Evolutionary conservation across 1,139 yeast species (phyloP).

Genomic region (Suhomyces ambrosiae): DNA sequence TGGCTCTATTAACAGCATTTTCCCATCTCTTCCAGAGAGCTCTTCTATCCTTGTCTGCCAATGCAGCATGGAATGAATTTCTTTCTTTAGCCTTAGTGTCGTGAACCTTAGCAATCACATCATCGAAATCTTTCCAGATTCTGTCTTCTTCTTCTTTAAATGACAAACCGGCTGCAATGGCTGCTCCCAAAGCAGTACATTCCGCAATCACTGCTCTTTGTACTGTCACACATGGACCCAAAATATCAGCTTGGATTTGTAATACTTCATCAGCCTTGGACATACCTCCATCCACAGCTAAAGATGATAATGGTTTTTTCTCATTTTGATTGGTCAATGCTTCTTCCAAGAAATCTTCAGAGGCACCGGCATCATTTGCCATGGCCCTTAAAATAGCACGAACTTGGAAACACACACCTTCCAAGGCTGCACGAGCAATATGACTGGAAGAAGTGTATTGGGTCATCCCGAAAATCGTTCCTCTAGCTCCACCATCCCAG

Average conservation of each 20-base stretch:
- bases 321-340: conserved; percentile 46
- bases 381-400: conserved; percentile 88
- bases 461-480: conserved; percentile 90
- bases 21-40: conserved; percentile 78
- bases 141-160: conserved; percentile 58
- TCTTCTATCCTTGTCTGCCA: conserved; percentile 63
- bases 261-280: conserved; percentile 88
- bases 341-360: conserved; percentile 49
- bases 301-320: conserved; percentile 50
- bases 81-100: conserved; percentile 38
- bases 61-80: conserved; percentile 57
- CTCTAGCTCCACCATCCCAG: conserved; percentile 93
- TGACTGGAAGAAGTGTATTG: conserved; percentile 86
- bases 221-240: conserved; percentile 84
- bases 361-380: conserved; percentile 77
- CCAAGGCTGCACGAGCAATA: conserved; percentile 91
- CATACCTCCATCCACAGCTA: conserved; percentile 95
- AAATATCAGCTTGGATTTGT: conserved; percentile 91
- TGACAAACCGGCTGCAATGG: conserved; percentile 91
- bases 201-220: conserved; percentile 81
- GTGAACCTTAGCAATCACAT: conserved; percentile 45
- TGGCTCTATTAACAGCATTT: conserved; percentile 73
- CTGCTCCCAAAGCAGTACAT: conserved; percentile 96
- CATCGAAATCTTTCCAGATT: conserved; percentile 76
- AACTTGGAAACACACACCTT: conserved; percentile 94